Evolutionary conservation across 2,329 filamentous ascomycete genomes (phyloP).

Genomic region (Fusarium pininemorale): DNA sequence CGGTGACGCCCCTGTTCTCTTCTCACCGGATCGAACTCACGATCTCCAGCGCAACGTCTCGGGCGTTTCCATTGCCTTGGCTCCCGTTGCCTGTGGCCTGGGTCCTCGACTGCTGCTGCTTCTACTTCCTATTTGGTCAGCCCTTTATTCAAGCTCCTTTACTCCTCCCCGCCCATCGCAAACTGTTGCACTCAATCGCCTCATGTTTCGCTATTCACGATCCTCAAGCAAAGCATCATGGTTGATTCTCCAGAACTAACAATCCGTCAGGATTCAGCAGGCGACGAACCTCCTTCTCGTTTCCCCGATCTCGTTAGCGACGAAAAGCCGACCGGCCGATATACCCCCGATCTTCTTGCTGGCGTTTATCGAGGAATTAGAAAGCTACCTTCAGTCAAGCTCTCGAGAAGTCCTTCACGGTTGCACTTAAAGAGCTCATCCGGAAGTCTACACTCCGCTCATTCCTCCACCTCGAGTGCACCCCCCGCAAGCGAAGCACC

Average conservation of each 20-base stretch:
- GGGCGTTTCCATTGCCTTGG: slow-evolving; percentile 24
- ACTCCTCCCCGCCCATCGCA: slow-evolving; percentile 3
- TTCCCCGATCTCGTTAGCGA: slow-evolving; percentile 58
- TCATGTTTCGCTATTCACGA: slow-evolving; percentile 25
- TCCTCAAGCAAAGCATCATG: slow-evolving; percentile 36
- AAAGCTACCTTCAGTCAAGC: slow-evolving; percentile 56
- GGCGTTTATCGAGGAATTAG: slow-evolving; percentile 63
- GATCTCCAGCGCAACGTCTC: slow-evolving; percentile 39
- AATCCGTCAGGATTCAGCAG: slow-evolving; percentile 42
- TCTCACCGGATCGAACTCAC: slow-evolving; percentile 39
- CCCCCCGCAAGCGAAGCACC: slow-evolving; percentile 30
- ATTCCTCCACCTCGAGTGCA: slow-evolving; percentile 32
- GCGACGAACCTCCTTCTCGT: slow-evolving; percentile 49
- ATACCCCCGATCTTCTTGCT: slow-evolving; percentile 58
- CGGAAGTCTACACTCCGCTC: slow-evolving; percentile 23
- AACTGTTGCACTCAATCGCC: slow-evolving; percentile 7
- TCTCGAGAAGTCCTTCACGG: slow-evolving; percentile 57
- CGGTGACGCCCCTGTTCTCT: slow-evolving; percentile 38
- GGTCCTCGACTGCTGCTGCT: neutral
- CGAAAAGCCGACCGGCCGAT: slow-evolving; percentile 47
- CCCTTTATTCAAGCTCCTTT: slow-evolving; percentile 21
- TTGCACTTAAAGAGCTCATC: slow-evolving; percentile 48
- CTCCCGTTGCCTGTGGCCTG: slow-evolving; percentile 11
- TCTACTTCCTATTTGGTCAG: slow-evolving; percentile 31
- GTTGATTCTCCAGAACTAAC: slow-evolving; percentile 46